Conservation (phyloP, 768 basidiomycete species). For the Macrolepiota fuliginosa region DNA sequence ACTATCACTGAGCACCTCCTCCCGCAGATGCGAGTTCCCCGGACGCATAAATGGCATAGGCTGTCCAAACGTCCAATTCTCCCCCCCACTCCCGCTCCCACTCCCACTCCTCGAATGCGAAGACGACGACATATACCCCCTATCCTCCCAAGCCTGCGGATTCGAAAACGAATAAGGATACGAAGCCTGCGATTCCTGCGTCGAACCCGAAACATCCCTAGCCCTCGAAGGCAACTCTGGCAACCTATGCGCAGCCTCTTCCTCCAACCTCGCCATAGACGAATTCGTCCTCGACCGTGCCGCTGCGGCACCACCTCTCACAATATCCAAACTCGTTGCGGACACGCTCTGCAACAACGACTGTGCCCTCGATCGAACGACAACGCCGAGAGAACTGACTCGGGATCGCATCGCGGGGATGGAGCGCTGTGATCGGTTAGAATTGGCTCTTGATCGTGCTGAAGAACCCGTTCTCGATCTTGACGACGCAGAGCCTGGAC, state of each 20-base stretch:
- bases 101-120: constrained; percentile 52
- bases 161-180: constrained; percentile 3
- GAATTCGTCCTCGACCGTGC: constrained; percentile 56
- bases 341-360: constrained; percentile 61
- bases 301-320: constrained; percentile 15
- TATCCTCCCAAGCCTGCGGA: constrained; percentile 16
- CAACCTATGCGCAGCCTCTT: constrained; percentile 32
- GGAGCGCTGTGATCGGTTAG: constrained; percentile 13
- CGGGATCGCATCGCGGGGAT: constrained; percentile 30
- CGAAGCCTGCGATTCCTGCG: background rate
- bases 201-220: constrained; percentile 4
- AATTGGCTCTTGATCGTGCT: constrained; percentile 6
- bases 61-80: constrained; percentile 77
- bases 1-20: constrained; percentile 3
- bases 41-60: constrained; percentile 43
- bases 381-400: constrained; percentile 41
- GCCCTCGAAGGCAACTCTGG: constrained; percentile 19
- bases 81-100: constrained; percentile 44
- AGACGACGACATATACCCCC: constrained; percentile 32
- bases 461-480: constrained; percentile 20
- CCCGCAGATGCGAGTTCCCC: constrained; percentile 13
- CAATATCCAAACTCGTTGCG: constrained; percentile 38
- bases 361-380: constrained; percentile 62
- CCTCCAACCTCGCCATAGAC: constrained; percentile 68
- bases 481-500: constrained; percentile 2